Evolutionary conservation across 768 basidiomycete species (phyloP), one percentile per base, ranked within the genome.

Genomic region (Scleroderma bovista): DNA sequence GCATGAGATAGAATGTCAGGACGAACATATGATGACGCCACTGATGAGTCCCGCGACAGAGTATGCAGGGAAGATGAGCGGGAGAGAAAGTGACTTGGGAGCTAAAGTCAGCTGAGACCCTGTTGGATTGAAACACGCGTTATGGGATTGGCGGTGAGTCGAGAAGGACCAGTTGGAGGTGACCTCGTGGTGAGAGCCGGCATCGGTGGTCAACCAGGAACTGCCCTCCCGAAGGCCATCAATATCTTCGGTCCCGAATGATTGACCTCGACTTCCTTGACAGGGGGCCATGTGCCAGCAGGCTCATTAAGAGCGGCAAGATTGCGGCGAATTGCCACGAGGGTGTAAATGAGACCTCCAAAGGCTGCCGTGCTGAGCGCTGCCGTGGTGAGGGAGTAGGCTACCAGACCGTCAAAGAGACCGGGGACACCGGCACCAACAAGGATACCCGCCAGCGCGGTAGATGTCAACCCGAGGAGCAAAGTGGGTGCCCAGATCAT

Each of bases 141-240:
- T 46, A 41, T 61, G 58, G 11, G 55, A 60, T 38, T 73, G 72
- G 22, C 80, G 76, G 57, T 81, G 79, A 2, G 84, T 86, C 1
- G 84, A 83, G 65, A 86, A 85, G 1, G 85, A 86, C 78, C 84
- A 87, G 16, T 77, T 77, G 8, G 85, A 88, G 23, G 79, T 63
- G 1, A 84, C 85, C 39, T 77, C 75, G 23, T 73, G 73, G 39
- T 73, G 73, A 47, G 77, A 72, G 55, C 73, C 73, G 6, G 79
- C 72, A 38, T 77, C 75, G 43, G 86, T 88, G 1, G 87, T 86
- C 52, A 89, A 79, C 86, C 87, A 88, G n/a, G 86, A 87, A 44
- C 79, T 80, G 45, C 86, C 85, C 55, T 88, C 86, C 19, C 81
- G 80, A 46, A 88, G 73, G 17, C 72, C 84, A 52, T 88, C 83